Evolutionary conservation across 306 rosid species (phyloP), one percentile per base, ranked within the genome.

Genomic region (Ziziphus jujuba): DNA sequence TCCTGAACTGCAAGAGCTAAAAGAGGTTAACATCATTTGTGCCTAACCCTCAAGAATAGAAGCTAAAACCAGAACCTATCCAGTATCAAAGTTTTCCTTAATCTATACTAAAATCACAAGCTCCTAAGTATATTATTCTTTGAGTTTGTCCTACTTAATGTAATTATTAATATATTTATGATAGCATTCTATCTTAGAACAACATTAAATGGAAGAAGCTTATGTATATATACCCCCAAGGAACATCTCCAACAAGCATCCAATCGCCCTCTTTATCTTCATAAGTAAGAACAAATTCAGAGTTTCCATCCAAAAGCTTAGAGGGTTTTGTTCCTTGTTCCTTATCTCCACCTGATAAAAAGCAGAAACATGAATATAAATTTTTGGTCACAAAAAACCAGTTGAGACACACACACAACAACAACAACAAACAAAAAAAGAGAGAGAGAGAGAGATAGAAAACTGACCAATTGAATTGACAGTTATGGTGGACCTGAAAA

Each of bases 191-290:
- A 28, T 28, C 2, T 28, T 4, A 28, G 4, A 28, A 28, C 33
- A 28, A 28, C 4, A 28, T 28, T 28, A 28, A 28, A 28, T 28
- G 33, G 33, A 28, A 28, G 4, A 28, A 4, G 33, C 33, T 28
- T 28, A 28, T 28, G 4, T 28, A 24, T 21, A 34, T 82, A 44
- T 79, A 87, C 93, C 87, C 53, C 89, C 89, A 87, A 11, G 93
- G 93, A 51, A 87, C 90, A 82, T 87, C 93, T 69, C 93, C 93
- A 6, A 87, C 93, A 56, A 87, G 85, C 90, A 87, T 77, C 90
- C 93, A 87, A 43, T 87, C 93, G 7, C 87, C 84, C 12, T 87
- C 93, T 74, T 72, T 87, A 70, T 87, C 93, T 80, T 84, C 89
- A 65, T 87, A 84, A 45, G 93, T 87, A 54, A 87, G 86, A 73